A percentile compares a stretch with the other conserved stretches of the same genome.
phyloP scores from a whole-genome alignment of 768 basidiomycete species.

The Rhodotorula sphaerocarpa region DNA sequence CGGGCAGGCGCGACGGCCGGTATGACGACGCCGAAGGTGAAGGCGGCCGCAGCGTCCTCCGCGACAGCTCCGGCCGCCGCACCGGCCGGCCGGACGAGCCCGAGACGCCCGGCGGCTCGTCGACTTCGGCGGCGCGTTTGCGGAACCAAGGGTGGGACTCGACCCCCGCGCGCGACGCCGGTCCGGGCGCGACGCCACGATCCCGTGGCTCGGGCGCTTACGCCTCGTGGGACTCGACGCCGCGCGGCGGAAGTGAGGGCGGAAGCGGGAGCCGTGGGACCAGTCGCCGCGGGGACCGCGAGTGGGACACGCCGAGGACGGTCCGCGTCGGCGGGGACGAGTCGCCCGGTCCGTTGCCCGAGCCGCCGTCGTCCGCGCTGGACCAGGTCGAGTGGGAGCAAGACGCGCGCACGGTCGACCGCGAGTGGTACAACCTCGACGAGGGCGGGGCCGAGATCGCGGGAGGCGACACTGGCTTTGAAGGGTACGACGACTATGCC shows the following conservation, averaged over 20 bases:
- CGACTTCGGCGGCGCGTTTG: slow-evolving; percentile 60
- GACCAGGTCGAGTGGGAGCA: slow-evolving; percentile 83
- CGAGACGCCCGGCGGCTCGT: slow-evolving; percentile 20
- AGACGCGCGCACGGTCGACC: slow-evolving; percentile 79
- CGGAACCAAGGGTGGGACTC: slow-evolving; percentile 93
- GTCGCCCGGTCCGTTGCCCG: slow-evolving; percentile 26
- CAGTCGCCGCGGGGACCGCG: slow-evolving; percentile 7
- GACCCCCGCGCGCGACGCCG: slow-evolving; percentile 53
- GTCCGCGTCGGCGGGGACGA: slow-evolving; percentile 34
- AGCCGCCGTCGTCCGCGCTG: slow-evolving; percentile 20
- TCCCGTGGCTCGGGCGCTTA: background rate
- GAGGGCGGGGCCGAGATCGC: slow-evolving; percentile 62
- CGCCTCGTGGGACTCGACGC: slow-evolving; percentile 35
- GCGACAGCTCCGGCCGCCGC: slow-evolving; percentile 50
- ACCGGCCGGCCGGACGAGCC: slow-evolving; percentile 42
- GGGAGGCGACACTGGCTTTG: slow-evolving; percentile 63
- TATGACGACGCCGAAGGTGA: slow-evolving; percentile 32
- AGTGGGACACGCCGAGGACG: slow-evolving; percentile 40
- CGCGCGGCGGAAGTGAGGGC: slow-evolving; percentile 14
- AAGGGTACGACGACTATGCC: slow-evolving; percentile 74
- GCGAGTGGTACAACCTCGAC: slow-evolving; percentile 85
- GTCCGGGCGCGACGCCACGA: slow-evolving; percentile 32
- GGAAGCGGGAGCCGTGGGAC: background rate
- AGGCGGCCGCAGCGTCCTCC: background rate
- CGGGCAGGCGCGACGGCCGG: slow-evolving; percentile 40